These are phyloP conservation scores for Pisolithus sp. DNA, from an alignment of 768 basidiomycete species.

Conservation along the genomic window DNA sequence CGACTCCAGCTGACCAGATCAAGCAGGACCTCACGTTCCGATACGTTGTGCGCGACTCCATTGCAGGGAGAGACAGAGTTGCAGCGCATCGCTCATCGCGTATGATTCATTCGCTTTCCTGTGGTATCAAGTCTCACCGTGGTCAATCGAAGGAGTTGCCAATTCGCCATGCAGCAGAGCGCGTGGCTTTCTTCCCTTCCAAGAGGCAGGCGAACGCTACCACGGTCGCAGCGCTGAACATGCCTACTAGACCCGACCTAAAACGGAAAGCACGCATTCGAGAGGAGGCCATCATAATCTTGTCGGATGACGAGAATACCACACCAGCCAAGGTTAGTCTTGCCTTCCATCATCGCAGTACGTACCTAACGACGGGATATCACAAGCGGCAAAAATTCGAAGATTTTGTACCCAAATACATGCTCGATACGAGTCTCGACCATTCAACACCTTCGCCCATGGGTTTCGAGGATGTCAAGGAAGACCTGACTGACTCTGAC, in stretches of 20 bases:
- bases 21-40: neutral
- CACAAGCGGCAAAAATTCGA: neutral
- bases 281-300: conserved; percentile 19
- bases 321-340: conserved; percentile 16
- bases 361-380: neutral
- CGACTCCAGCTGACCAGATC: neutral
- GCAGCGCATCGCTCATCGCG: conserved; percentile 18
- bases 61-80: conserved; percentile 13
- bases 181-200: conserved; percentile 3
- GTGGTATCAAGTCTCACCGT: conserved; percentile 5
- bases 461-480: neutral
- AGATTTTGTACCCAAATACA: neutral
- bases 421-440: too few species aligned
- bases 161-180: conserved; percentile 8
- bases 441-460: neutral
- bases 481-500: conserved; percentile 10
- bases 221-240: conserved; percentile 11
- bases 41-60: neutral
- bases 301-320: conserved; percentile 27
- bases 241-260: conserved; percentile 5
- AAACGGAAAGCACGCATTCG: conserved; percentile 18
- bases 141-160: conserved; percentile 16
- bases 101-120: conserved; percentile 1
- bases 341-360: neutral
- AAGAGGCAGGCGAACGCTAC: conserved; percentile 19